Conservation (phyloP, 1,139 yeast genomes). For the Kodamaea anthophila region DNA sequence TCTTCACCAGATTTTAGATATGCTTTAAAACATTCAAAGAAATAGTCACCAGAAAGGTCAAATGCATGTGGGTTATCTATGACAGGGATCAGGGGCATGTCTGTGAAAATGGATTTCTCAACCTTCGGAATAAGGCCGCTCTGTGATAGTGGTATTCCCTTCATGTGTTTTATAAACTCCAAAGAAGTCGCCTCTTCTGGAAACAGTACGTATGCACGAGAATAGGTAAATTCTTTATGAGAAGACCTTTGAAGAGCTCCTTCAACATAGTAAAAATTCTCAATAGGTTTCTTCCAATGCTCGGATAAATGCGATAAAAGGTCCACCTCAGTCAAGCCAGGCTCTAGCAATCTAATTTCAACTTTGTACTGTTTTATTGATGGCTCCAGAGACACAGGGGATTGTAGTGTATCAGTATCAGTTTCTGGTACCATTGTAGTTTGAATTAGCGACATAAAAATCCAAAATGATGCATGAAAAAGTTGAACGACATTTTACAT, state of each 20-base stretch:
- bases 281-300: slow-evolving; percentile 12
- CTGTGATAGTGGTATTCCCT: slow-evolving; percentile 21
- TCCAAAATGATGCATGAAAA: too few relatives aligned
- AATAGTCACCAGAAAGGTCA: slow-evolving; percentile 7
- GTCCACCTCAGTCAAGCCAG: slow-evolving; percentile 20
- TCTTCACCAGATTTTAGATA: slow-evolving; percentile 11
- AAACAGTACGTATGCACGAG: slow-evolving; percentile 24
- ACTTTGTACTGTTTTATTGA: slow-evolving; percentile 1
- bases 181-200: slow-evolving; percentile 10
- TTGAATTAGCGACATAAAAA: too few relatives aligned
- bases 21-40: slow-evolving; percentile 11
- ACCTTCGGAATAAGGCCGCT: slow-evolving; percentile 21
- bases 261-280: slow-evolving; percentile 21
- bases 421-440: too few relatives aligned
- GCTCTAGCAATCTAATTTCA: slow-evolving; percentile 29
- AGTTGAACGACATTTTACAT: too few relatives aligned
- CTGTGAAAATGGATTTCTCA: slow-evolving; percentile 19
- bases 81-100: slow-evolving; percentile 16
- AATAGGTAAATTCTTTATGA: too few relatives aligned
- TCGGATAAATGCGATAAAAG: slow-evolving; percentile 16
- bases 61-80: neutral
- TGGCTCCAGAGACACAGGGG: too few relatives aligned
- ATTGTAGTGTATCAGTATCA: too few relatives aligned
- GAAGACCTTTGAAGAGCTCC: too few relatives aligned
- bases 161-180: slow-evolving; percentile 13